These are phyloP conservation scores for Angomonas ambiguus DNA, from an alignment of 208 protist species.

Conservation along the genomic window DNA sequence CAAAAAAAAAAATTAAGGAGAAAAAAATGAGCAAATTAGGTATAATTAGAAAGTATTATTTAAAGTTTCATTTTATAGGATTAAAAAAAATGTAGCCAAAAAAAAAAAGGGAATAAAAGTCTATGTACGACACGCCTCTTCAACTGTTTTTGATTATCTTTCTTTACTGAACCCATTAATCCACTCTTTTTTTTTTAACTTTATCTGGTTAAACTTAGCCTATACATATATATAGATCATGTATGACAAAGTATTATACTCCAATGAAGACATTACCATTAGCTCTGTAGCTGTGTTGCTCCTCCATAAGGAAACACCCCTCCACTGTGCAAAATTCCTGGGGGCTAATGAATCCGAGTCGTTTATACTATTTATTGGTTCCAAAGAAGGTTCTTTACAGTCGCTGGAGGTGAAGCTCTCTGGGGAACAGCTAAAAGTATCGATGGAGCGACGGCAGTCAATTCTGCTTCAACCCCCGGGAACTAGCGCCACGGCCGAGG, in stretches of 20 bases:
- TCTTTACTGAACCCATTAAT: too few species aligned
- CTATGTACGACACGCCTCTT: background rate
- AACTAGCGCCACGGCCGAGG: background rate
- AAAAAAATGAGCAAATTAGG: constrained; percentile 8
- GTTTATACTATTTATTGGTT: background rate
- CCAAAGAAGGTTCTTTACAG: background rate
- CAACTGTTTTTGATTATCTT: background rate
- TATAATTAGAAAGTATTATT: constrained; percentile 3
- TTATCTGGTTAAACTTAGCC: constrained; percentile 4
- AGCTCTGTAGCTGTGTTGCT: background rate
- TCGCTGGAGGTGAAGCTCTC: background rate
- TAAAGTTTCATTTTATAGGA: background rate
- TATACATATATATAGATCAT: constrained; percentile 6
- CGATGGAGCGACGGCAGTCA: background rate
- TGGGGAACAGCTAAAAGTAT: background rate
- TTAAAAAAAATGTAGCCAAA: background rate
- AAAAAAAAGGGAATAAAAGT: constrained; percentile 17
- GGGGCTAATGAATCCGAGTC: background rate
- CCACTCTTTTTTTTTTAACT: constrained; percentile 16
- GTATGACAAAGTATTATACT: constrained; percentile 8
- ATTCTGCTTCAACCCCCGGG: background rate
- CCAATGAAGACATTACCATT: constrained; percentile 3
- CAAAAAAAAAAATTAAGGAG: constrained; percentile 7
- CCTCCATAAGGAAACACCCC: background rate
- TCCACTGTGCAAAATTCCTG: background rate